These are phyloP conservation scores for Mucor irregularis DNA, from an alignment of 371 early-diverging fungal genomes.

Conservation along the genomic window DNA sequence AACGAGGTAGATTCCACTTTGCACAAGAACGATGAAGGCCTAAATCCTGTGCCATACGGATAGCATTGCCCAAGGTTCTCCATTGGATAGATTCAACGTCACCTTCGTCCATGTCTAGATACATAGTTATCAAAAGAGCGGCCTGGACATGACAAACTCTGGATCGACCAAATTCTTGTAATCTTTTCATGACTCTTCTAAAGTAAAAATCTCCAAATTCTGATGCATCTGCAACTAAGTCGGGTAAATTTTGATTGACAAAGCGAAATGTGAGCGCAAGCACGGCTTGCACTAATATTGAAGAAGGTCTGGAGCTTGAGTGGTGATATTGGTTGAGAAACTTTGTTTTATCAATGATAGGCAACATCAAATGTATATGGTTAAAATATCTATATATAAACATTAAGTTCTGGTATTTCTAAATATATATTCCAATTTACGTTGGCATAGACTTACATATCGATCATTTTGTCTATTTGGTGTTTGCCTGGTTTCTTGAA, in stretches of 20 bases:
- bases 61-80: constrained; percentile 62
- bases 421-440: no score
- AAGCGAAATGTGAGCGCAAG: constrained; percentile 55
- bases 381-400: constrained; percentile 53
- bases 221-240: constrained; percentile 22
- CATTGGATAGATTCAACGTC: constrained; percentile 52
- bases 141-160: constrained; percentile 46
- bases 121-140: constrained; percentile 39
- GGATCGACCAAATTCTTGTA: constrained; percentile 33
- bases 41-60: constrained; percentile 67
- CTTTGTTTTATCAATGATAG: constrained; percentile 52
- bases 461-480: constrained; percentile 18
- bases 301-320: constrained; percentile 14
- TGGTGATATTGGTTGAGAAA: constrained; percentile 44
- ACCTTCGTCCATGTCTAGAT: constrained; percentile 45
- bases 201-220: constrained; percentile 38
- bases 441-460: constrained; percentile 14
- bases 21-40: constrained; percentile 62
- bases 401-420: no score
- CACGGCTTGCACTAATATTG: constrained; percentile 49
- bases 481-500: constrained; percentile 9
- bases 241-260: constrained; percentile 26
- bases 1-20: constrained; percentile 49
- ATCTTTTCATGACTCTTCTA: constrained; percentile 37
- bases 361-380: constrained; percentile 55